Base-by-base conservation (phyloP, 768 basidiomycete genomes). In the Candolleomyces efflorescens region DNA sequence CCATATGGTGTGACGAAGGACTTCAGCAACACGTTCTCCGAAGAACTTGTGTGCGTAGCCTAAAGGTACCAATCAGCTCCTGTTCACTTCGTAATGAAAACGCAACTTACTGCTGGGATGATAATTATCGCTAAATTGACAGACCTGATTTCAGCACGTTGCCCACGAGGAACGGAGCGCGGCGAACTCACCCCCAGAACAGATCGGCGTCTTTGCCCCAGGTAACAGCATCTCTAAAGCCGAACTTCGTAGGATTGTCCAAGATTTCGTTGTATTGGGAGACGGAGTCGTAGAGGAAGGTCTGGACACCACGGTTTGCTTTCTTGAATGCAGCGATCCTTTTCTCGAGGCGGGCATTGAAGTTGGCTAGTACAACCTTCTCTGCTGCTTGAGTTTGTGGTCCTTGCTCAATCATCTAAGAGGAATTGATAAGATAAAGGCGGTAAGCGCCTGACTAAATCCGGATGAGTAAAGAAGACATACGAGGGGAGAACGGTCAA, bases 211-310 rank as follows among this genome's bases (percentile, higher is more conserved):
- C 71, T 20, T 65, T 67, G 10, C 82, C 82, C 55, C 71, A 79
- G 0, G 77, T 74, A 2, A 76, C 77, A 2, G 75, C 76, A 61
- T 86, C 83, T n/a, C 73, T 69, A 66, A 85, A 83, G 0, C 84
- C 84, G 55, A 77, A 85, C n/a, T 72, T 63, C 1, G 70, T 73
- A 1, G 83, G 81, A 37, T 67, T 54, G 68, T 82, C 71, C 15
- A 85, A 68, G 18, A 85, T 78, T 1, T 71, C 75, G 17, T 71
- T 77, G 70, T 84, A 83, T 26, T 71, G 72, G 0, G 80, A 58
- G 62, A 78, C 71, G 1, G 82, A 72, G 59, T 86, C 83, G 73
- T 75, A 86, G 10, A 77, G 37, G 68, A 72, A 82, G 0, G 79
- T 80, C 26, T 66, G 68, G 17, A 82, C 84, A 1, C 78, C 83